phyloP scores from a whole-genome alignment of 2,329 filamentous ascomycete species.

The Penicillium sp. region DNA sequence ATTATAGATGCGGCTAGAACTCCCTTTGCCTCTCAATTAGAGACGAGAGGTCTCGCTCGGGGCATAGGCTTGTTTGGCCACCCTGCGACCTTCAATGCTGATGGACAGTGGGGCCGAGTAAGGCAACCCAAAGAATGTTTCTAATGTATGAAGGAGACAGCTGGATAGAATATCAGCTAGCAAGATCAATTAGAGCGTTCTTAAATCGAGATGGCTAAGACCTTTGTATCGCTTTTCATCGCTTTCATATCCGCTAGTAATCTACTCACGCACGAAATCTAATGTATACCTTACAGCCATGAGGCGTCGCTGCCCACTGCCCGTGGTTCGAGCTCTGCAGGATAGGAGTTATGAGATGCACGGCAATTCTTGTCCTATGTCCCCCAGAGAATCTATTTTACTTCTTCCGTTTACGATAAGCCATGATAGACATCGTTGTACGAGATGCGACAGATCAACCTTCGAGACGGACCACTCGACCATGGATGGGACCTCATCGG shows the following conservation, averaged over 20 bases:
- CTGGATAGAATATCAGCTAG: neutral
- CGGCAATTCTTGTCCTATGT: too few relatives aligned
- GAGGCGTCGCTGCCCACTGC: too few relatives aligned
- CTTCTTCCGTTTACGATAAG: neutral
- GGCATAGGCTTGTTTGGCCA: neutral
- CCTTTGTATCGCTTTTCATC: too few relatives aligned
- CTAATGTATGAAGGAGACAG: neutral
- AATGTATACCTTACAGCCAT: too few relatives aligned
- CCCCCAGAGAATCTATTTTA: too few relatives aligned
- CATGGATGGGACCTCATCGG: constrained; percentile 3
- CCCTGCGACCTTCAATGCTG: neutral
- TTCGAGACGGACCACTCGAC: neutral
- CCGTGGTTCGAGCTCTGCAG: too few relatives aligned
- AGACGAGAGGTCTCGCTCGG: neutral
- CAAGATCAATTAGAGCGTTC: neutral
- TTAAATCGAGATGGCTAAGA: too few relatives aligned
- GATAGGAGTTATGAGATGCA: too few relatives aligned
- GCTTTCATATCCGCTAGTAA: too few relatives aligned
- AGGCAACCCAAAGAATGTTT: neutral
- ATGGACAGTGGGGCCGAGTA: neutral
- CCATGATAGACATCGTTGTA: neutral
- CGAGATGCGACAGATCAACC: neutral
- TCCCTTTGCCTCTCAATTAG: neutral
- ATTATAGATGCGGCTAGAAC: neutral
- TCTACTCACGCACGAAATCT: too few relatives aligned